Base-by-base conservation (phyloP, 192 early-diverging fungal species). In the Podila minutissima region DNA sequence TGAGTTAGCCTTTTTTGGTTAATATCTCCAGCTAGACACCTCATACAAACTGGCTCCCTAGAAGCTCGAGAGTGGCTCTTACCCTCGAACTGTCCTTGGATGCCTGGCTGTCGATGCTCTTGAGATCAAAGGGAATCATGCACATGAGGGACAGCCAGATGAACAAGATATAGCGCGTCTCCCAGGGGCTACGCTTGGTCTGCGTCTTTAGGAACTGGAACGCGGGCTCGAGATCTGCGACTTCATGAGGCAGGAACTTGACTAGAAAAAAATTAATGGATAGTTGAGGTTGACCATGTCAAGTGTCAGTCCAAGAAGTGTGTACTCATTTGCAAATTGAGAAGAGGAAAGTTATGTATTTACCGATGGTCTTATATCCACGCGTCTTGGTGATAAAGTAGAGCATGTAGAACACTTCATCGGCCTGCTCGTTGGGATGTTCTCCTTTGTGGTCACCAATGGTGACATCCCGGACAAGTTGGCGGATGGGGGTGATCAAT, bases 91-190 rank as follows among this genome's bases (percentile, higher is more conserved):
- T 75, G 2, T 37, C 60, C 13, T 74, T 75, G 5, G 61, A 57
- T 4, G 82, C 68, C 2, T 89, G 86, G 68, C 95, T 95, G 76
- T 98, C 98, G 24, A 99, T 89, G 19, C 84, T 92, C 66, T 87
- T 89, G 15, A 99, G 85, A 74, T 99, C 96, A 82, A 99, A 99
- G 6, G 98, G 98, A 37, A 97, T 91, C 94, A 97, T 97, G 60
- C 90, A 90, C 76, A 98, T 87, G n/a, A 98, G 88, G 11, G 97
- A 97, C 17, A 99, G 84, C 97, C 97, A 98, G 15, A 99, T 88
- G 26, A 97, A 74, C 19, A 93, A 83, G 19, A 97, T 82, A 69
- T 95, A 99, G 17, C 95, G 89, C 2, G 88, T 88, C 29, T 92
- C 90, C 98, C 98, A 99, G 28, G 75, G 22, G 22, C 70, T 62